phyloP scores from a whole-genome alignment of 495 filamentous ascomycete genomes.

The Polyplosphaeria fusca region DNA sequence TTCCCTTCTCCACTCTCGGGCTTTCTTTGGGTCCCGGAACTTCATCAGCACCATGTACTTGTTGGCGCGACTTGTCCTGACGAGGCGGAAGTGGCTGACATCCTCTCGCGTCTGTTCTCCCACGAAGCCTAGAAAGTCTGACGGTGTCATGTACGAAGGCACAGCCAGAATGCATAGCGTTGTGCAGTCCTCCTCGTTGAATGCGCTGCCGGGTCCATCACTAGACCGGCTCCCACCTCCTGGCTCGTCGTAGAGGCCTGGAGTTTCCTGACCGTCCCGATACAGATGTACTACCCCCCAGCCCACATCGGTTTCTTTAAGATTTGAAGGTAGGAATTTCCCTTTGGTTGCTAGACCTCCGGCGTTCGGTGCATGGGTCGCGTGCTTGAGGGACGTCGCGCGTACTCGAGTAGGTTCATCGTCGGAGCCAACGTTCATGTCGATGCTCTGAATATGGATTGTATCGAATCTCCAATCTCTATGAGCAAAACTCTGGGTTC shows the following conservation, averaged over 20 bases:
- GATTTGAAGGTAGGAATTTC: conserved; percentile 68
- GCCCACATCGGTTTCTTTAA: conserved; percentile 74
- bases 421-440: conserved; percentile 39
- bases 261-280: conserved; percentile 74
- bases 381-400: conserved; percentile 31
- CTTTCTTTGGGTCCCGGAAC: conserved; percentile 71
- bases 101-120: conserved; percentile 84
- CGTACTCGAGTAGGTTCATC: conserved; percentile 23
- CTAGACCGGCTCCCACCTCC: conserved; percentile 13
- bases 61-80: conserved; percentile 81
- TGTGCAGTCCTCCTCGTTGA: conserved; percentile 67
- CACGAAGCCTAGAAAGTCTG: conserved; percentile 88
- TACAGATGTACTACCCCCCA: conserved; percentile 96
- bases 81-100: conserved; percentile 93
- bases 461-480: conserved; percentile 63
- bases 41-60: conserved; percentile 98
- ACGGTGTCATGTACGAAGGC: conserved; percentile 85
- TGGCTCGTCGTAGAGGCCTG: conserved; percentile 47
- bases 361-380: conserved; percentile 38
- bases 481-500: conserved; percentile 28
- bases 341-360: conserved; percentile 69
- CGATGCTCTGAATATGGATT: conserved; percentile 64
- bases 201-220: conserved; percentile 26
- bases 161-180: conserved; percentile 93
- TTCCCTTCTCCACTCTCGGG: conserved; percentile 73